These are phyloP conservation scores for Davidsoniella virescens DNA, from an alignment of 2,329 filamentous ascomycete genomes.

Conservation along the genomic window DNA sequence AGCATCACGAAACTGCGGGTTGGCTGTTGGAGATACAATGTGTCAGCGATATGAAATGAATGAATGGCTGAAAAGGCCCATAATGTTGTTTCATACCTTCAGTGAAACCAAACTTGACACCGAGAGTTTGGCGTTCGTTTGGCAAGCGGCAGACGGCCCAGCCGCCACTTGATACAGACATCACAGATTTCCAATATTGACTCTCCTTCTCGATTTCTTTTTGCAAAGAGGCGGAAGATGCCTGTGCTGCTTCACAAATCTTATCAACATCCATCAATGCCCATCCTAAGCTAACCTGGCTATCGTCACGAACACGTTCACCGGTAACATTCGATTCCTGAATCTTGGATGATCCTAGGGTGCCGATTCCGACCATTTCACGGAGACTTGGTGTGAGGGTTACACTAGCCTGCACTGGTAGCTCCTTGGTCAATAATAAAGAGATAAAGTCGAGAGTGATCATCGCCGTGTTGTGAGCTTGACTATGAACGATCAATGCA, in stretches of 20 bases:
- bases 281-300: conserved; percentile 49
- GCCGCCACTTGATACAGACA: conserved; percentile 64
- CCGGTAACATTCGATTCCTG: conserved; percentile 43
- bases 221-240: conserved; percentile 55
- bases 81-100: conserved; percentile 35
- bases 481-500: conserved; percentile 20
- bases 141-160: conserved; percentile 76
- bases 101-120: conserved; percentile 76
- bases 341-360: conserved; percentile 52
- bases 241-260: conserved; percentile 56
- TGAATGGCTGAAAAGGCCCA: conserved; percentile 17
- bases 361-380: conserved; percentile 55
- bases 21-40: conserved; percentile 22
- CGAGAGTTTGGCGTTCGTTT: conserved; percentile 54
- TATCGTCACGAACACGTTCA: conserved; percentile 38
- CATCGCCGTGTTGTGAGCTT: conserved; percentile 42
- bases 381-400: conserved; percentile 59
- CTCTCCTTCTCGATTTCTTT: conserved; percentile 66
- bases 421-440: conserved; percentile 65
- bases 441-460: conserved; percentile 71
- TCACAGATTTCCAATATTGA: conserved; percentile 75
- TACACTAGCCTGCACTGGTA: conserved; percentile 49
- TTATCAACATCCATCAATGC: conserved; percentile 61
- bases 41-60: not conserved
- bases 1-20: conserved; percentile 43